Evolutionary conservation across 2,329 filamentous ascomycete genomes (phyloP), one percentile per base, ranked within the genome.

Genomic region (Aspergillus ruber): DNA sequence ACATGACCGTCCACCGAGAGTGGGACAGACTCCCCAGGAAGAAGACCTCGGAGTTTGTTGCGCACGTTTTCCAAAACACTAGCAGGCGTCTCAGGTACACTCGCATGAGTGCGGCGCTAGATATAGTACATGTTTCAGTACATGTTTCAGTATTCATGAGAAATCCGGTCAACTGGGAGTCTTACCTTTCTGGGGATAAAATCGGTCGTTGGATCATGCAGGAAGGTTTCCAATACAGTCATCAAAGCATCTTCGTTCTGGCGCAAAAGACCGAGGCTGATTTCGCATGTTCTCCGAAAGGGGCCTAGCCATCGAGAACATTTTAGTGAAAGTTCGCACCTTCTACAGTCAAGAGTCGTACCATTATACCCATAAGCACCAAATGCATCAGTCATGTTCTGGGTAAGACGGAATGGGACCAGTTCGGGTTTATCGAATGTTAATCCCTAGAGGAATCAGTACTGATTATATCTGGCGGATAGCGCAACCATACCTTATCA

Each of bases 371-470:
- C 89, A 63, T 94, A 91, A 18, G 94, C 84, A 4, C 93, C 93
- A 83, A 98, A 97, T 9, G 93, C 94, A 54, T 95, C 88, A 32
- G 94, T 82, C 91, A 98, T 97, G 70, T 98, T 98, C 76, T 96
- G 91, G 3, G 93, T 98, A 38, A 98, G 78, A 13, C 94, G 86
- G 76, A 98, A 99, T 2, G 93, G 94, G 1, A 98, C 93, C 25
- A 86, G 78, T 69, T 99, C 93, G 0, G 93, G 91, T 67, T 94
- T 95, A 53, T 90, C 85, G 64, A 98, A 97, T 0, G 90, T 96
- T 36, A 91, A 80, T 1, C 93, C 93, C 65, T 70, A 39, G 15
- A 39, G 63, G 7, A 29, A 41, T 56, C 12, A 59, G 50, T 41
- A 33, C 21, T 47, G 40, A 38, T 27, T 23, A 23, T 27, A 6